These are phyloP conservation scores for Chionographis japonica DNA, from an alignment of 106 monocot genomes.

Conservation along the genomic window DNA sequence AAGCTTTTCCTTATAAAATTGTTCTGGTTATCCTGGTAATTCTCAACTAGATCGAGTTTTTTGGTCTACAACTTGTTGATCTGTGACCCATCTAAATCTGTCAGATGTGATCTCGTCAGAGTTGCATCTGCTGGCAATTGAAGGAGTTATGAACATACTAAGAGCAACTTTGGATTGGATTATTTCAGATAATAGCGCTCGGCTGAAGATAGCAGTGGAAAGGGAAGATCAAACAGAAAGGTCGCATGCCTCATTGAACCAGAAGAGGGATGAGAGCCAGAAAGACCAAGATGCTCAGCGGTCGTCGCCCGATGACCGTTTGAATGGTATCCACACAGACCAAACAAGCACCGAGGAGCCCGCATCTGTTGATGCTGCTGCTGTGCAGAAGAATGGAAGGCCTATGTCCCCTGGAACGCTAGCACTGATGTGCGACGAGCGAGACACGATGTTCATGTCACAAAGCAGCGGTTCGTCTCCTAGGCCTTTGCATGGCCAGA, in stretches of 20 bases:
- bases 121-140: too few relatives aligned
- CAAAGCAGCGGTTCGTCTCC: conserved; percentile 17
- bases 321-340: conserved; percentile 27
- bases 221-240: conserved; percentile 42
- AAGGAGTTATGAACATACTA: too few relatives aligned
- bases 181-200: conserved; percentile 34
- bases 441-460: conserved; percentile 71
- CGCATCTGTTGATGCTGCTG: conserved; percentile 25
- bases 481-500: conserved; percentile 26
- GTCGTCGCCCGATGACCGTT: conserved; percentile 34
- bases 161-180: too few relatives aligned
- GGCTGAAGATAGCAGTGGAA: conserved; percentile 27
- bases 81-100: too few relatives aligned
- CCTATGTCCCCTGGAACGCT: conserved; percentile 94
- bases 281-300: conserved; percentile 23
- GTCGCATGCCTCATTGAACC: conserved; percentile 28
- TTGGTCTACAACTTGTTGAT: too few relatives aligned
- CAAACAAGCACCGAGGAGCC: conserved; percentile 32
- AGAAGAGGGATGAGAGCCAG: conserved; percentile 25
- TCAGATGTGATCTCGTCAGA: too few relatives aligned
- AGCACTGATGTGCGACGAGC: conserved; percentile 92
- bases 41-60: too few relatives aligned
- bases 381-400: conserved; percentile 43
- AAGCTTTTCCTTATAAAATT: too few relatives aligned
- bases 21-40: too few relatives aligned